phyloP scores from a whole-genome alignment of 176 grass and related monocot genomes.

The Microstegium vimineum region DNA sequence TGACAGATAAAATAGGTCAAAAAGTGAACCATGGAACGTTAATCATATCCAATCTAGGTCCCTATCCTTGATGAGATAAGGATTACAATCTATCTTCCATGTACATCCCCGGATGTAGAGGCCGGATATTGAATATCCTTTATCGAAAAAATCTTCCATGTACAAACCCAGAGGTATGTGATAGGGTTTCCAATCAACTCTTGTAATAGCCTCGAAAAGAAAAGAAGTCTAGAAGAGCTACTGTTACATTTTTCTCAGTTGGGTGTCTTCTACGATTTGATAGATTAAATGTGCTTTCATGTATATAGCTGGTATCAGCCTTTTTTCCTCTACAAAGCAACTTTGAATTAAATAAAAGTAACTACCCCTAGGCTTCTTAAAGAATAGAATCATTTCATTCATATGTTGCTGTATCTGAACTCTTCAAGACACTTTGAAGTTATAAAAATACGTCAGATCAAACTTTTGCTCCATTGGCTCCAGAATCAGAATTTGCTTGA shows the following conservation, averaged over 20 bases:
- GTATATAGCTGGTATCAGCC: neutral
- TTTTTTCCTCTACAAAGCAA: neutral
- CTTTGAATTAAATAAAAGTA: neutral
- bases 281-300: neutral
- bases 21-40: conserved; percentile 1
- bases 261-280: neutral
- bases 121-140: too few relatives aligned
- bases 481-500: neutral
- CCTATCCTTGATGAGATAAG: neutral
- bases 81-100: neutral
- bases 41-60: neutral
- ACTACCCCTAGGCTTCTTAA: neutral
- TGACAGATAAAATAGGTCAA: neutral
- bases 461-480: neutral
- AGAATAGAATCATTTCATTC: neutral
- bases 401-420: neutral
- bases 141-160: too few relatives aligned
- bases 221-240: neutral
- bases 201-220: neutral
- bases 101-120: too few relatives aligned
- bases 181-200: neutral
- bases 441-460: neutral
- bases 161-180: neutral
- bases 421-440: neutral
- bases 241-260: neutral